Evolutionary conservation across 208 protist species (phyloP), one percentile per base, ranked within the genome.

Genomic region (Leishmania major): DNA sequence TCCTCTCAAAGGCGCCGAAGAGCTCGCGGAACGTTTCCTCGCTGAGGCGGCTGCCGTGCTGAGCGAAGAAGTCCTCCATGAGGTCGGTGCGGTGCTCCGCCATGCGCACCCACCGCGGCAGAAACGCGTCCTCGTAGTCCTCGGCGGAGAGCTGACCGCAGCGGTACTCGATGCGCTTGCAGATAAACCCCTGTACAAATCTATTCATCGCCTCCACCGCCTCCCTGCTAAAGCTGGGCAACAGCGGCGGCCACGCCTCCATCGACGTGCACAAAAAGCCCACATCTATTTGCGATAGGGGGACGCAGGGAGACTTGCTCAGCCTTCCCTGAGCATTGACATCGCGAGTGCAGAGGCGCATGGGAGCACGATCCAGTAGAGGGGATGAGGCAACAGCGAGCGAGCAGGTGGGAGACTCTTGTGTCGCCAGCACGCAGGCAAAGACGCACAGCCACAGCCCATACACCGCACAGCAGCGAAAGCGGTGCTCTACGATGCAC

Each of bases 111-210:
- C 88, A 91, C 40, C 79, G 82, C 47, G 74, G 55, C 25, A 91
- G 81, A 60, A 89, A 87, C 22, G 49, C 60, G 1, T 72, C 66
- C 45, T 82, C 72, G 79, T 87, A 91, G 37, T 81, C 76, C 17
- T 35, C 55, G 6, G 57, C 59, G 2, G 69, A 62, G 31, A 83
- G 67, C 66, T 91, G 84, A n/a, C 88, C 88, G 83, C 88, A 91
- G 74, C 86, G 85, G 71, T 79, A 89, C 82, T 90, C 75, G 67
- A 90, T 90, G 72, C 80, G 81, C 70, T 79, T 79, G 69, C 79
- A 81, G 81, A 91, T 85, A 53, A 88, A 89, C 11, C 82, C 79
- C 31, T 84, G 64, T 28, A 91, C 78, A 64, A 91, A 91, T 43
- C 77, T 60, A 22, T 84, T 79, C 22, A 88, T 19, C 8, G 83